Percentiles rank a stretch among this genome's conserved stretches.
Conservation (phyloP, 164 flowering plant genomes). For the Chloranthus sessilifolius region DNA sequence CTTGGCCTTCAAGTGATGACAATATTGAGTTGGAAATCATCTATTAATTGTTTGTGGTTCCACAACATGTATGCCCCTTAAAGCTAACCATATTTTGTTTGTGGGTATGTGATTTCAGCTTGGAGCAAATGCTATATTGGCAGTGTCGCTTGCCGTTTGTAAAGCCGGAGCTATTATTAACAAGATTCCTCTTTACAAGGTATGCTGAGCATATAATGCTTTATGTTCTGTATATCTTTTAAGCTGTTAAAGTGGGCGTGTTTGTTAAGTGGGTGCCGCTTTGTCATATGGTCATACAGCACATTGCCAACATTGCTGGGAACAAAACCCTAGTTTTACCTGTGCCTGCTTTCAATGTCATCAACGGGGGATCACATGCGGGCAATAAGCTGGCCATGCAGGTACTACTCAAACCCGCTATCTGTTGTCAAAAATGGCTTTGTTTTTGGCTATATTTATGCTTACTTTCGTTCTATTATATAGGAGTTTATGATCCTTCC, state of each 20-base stretch:
- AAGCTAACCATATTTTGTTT: not conserved
- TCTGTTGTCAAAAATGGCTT: not conserved
- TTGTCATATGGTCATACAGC: conserved; percentile 18
- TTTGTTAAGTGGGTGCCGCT: too few relatives aligned
- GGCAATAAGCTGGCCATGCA: conserved; percentile 48
- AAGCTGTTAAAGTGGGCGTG: not conserved
- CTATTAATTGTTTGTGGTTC: too few relatives aligned
- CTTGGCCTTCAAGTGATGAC: not conserved
- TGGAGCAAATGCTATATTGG: conserved; percentile 47
- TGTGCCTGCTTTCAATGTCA: conserved; percentile 49
- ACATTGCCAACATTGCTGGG: conserved; percentile 44
- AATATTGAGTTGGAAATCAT: not conserved
- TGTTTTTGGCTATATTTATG: too few relatives aligned
- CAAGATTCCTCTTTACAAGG: conserved; percentile 42
- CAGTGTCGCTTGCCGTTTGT: conserved; percentile 45
- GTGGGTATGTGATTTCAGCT: conserved; percentile 24
- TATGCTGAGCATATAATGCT: conserved; percentile 3
- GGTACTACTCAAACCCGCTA: conserved; percentile 12
- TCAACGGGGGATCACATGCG: conserved; percentile 50
- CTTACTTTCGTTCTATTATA: not conserved
- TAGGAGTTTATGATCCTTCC: conserved; percentile 53
- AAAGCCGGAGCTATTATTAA: conserved; percentile 42
- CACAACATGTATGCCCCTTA: too few relatives aligned
- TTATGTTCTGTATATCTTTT: not conserved
- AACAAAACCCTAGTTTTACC: conserved; percentile 40